These are phyloP conservation scores for Haematococcus sp. DNA, from an alignment of 139 green algal species.

Conservation along the genomic window DNA sequence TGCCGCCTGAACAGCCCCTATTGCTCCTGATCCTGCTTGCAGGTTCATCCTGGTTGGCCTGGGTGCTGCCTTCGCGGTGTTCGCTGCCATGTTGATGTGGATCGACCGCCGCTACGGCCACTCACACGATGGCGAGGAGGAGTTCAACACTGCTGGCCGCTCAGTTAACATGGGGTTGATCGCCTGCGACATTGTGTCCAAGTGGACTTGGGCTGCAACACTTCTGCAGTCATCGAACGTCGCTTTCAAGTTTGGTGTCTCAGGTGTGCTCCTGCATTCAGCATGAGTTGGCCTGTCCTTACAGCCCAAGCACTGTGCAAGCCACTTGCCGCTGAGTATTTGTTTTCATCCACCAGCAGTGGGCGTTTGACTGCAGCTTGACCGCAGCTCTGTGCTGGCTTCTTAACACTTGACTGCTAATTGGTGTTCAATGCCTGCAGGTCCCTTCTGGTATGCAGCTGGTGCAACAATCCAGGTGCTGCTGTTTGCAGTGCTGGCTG, in stretches of 20 bases:
- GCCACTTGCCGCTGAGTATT: too few relatives aligned
- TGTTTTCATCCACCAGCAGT: too few relatives aligned
- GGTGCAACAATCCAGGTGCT: conserved; percentile 89
- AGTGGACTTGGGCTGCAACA: conserved; percentile 52
- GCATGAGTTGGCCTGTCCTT: too few relatives aligned
- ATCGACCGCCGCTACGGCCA: conserved; percentile 20
- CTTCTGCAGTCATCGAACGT: conserved; percentile 45
- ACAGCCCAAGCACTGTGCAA: too few relatives aligned
- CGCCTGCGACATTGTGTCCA: conserved; percentile 68
- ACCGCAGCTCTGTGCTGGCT: too few relatives aligned
- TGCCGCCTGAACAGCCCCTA: too few relatives aligned
- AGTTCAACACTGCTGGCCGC: conserved; percentile 57
- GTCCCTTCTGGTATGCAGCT: conserved; percentile 85
- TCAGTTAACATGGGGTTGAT: conserved; percentile 69
- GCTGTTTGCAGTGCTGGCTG: conserved; percentile 91
- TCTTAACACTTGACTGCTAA: too few relatives aligned
- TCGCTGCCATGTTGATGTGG: conserved; percentile 25
- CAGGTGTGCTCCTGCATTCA: not conserved
- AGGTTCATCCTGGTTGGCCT: conserved; percentile 19
- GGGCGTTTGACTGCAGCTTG: too few relatives aligned
- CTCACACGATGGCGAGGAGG: conserved; percentile 5
- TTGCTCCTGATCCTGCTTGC: too few relatives aligned
- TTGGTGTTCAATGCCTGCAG: not conserved
- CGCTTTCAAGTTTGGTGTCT: conserved; percentile 19
- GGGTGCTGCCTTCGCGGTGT: conserved; percentile 24